Conservation (phyloP, 305 asterid genomes). For the Fraxinus platypoda region DNA sequence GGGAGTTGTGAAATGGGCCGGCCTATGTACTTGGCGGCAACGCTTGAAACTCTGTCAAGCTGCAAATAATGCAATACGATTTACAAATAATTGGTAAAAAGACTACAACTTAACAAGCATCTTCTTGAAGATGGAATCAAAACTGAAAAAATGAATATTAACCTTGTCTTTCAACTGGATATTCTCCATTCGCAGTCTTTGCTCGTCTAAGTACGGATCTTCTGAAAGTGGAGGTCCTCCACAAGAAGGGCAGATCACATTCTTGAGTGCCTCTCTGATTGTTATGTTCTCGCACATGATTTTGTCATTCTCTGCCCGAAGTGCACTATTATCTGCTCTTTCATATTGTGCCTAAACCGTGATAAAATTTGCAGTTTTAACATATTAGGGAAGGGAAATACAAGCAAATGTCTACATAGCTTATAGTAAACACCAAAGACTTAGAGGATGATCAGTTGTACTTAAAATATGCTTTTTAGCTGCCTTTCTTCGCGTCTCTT, state of each 20-base stretch:
- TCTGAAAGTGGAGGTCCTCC: conserved; percentile 87
- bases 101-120: not conserved
- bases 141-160: not conserved
- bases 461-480: not conserved
- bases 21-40: conserved; percentile 94
- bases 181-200: conserved; percentile 70
- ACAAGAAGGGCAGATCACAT: conserved; percentile 87
- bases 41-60: conserved; percentile 87
- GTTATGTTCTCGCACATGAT: conserved; percentile 89
- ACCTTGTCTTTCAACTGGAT: conserved; percentile 92
- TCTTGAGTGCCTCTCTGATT: conserved; percentile 80
- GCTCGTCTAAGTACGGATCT: conserved; percentile 88
- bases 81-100: not conserved
- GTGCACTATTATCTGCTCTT: conserved; percentile 74
- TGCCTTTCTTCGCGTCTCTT: not conserved
- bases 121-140: not conserved
- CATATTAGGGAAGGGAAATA: not conserved
- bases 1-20: conserved; percentile 91
- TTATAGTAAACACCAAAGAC: not conserved
- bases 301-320: conserved; percentile 78
- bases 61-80: conserved; percentile 24
- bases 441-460: not conserved
- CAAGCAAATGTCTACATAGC: not conserved
- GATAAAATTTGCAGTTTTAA: not conserved
- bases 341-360: conserved; percentile 81